phyloP scores from a whole-genome alignment of 2,329 filamentous ascomycete species.

The Fusarium poae region DNA sequence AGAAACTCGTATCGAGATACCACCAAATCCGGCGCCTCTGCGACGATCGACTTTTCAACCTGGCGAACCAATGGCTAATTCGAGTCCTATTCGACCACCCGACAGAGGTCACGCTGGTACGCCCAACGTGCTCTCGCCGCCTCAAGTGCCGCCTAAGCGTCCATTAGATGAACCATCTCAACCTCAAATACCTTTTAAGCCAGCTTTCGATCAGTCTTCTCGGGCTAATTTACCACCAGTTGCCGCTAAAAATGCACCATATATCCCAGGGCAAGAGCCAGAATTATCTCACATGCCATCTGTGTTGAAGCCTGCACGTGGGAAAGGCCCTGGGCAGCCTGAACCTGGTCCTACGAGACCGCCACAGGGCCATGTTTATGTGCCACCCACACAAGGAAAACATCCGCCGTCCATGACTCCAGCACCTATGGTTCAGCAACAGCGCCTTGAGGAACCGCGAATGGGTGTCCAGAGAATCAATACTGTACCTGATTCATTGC shows the following conservation, averaged over 20 bases:
- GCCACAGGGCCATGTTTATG: conserved; percentile 36
- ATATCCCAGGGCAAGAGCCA: conserved; percentile 16
- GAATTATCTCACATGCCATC: conserved; percentile 41
- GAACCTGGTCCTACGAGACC: not conserved
- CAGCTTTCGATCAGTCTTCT: not conserved
- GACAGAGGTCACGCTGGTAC: conserved; percentile 39
- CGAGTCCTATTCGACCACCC: conserved; percentile 34
- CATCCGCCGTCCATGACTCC: conserved; percentile 48
- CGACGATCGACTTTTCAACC: conserved; percentile 46
- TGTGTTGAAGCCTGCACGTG: conserved; percentile 45
- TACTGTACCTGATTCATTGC: conserved; percentile 42
- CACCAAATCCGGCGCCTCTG: conserved; percentile 17
- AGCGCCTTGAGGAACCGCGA: conserved; percentile 38
- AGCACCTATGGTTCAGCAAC: conserved; percentile 36
- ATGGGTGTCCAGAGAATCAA: conserved; percentile 42
- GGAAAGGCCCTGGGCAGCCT: conserved; percentile 32
- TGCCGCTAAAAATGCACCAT: not conserved
- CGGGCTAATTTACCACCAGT: not conserved
- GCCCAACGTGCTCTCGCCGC: conserved; percentile 44
- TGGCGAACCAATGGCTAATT: conserved; percentile 42
- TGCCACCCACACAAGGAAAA: conserved; percentile 42
- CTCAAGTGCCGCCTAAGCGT: conserved; percentile 40
- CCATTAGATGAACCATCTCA: conserved; percentile 22
- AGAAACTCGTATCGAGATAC: conserved; percentile 10
- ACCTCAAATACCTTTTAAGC: conserved; percentile 16